Evolutionary conservation across 306 rosid genomes (phyloP), one percentile per base, ranked within the genome.

Genomic region (Hippophae gyantsensis): DNA sequence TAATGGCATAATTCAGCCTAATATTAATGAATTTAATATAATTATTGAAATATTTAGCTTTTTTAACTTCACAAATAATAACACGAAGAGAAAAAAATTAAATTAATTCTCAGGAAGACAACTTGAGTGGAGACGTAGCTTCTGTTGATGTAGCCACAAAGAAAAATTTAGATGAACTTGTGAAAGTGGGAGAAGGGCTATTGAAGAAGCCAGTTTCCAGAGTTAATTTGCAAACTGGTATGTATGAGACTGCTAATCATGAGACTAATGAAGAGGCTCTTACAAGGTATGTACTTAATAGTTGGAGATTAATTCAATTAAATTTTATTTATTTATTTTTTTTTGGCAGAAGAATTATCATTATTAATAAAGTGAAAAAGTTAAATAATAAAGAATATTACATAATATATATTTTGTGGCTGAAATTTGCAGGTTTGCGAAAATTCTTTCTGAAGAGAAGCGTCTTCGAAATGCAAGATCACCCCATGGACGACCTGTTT

Each of bases 91-190:
- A 49, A 2, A 13, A 49, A 4, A 5, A 13, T 3, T 2, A 49
- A 49, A 10, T 12, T 12, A 18, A 7, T 52, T 38, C 52, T 46
- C 72, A 85, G 85, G 95, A 82, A 18, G 95, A 86, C 61, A 69
- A 78, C 2, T 41, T 82, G 55, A 65, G 11, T 8, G 83, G 79
- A 12, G 45, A 52, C 7, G 48, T 67, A 6, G 13, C 81, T 54
- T 83, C 95, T 0, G 71, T 86, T 9, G 95, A 86, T 44, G 32
- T 76, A 13, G 80, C 90, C 27, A 86, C 87, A 4, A 56, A 68
- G 12, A 46, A 79, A 59, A 83, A 83, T 65, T 42, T 86, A 61
- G 55, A 81, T 14, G 66, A 44, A n/a, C 81, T 86, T 6, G 76
- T 78, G 42, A 56, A 68, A 55, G 67, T 68, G 52, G 90, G 84